A percentile compares a stretch with the other conserved stretches of the same genome.
Conservation (phyloP, 169 alveolate genomes). For the Eimeria tenella region DNA sequence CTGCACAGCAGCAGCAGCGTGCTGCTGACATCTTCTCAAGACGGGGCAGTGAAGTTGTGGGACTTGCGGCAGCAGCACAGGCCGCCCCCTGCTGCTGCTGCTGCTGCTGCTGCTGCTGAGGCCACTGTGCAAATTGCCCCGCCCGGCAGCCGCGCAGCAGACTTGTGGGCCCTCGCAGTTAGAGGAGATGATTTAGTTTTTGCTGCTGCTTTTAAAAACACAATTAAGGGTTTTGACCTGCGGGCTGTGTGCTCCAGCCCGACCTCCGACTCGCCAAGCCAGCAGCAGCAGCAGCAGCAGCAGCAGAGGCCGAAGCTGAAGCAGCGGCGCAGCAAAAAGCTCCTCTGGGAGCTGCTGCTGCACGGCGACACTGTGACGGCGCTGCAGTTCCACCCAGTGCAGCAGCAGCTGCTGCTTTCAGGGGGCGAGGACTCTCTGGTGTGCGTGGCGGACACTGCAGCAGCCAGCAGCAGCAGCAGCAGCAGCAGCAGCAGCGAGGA, state of each 20-base stretch:
- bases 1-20: conserved; percentile 18
- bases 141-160: conserved; percentile 52
- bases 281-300: neutral
- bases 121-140: conserved; percentile 61
- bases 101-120: neutral
- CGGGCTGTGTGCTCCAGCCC: conserved; percentile 19
- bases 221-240: conserved; percentile 12
- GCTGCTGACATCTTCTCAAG: conserved; percentile 35
- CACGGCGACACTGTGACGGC: conserved; percentile 55
- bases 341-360: conserved; percentile 51
- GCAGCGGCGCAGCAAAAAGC: conserved; percentile 19
- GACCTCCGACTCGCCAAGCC: neutral
- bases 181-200: conserved; percentile 5
- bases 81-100: neutral
- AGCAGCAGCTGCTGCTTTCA: conserved; percentile 26
- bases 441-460: conserved; percentile 33
- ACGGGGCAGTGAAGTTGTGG: conserved; percentile 46
- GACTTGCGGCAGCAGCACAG: conserved; percentile 14
- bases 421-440: conserved; percentile 59
- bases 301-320: neutral
- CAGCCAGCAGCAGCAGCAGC: conserved; percentile 32
- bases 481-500: neutral
- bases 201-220: conserved; percentile 28
- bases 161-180: conserved; percentile 48
- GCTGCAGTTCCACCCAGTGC: conserved; percentile 37